Percentiles rank a stretch among this genome's conserved stretches.
Evolutionary conservation across 192 early-diverging fungal species (phyloP).

Genomic region (Coemansia sp.): DNA sequence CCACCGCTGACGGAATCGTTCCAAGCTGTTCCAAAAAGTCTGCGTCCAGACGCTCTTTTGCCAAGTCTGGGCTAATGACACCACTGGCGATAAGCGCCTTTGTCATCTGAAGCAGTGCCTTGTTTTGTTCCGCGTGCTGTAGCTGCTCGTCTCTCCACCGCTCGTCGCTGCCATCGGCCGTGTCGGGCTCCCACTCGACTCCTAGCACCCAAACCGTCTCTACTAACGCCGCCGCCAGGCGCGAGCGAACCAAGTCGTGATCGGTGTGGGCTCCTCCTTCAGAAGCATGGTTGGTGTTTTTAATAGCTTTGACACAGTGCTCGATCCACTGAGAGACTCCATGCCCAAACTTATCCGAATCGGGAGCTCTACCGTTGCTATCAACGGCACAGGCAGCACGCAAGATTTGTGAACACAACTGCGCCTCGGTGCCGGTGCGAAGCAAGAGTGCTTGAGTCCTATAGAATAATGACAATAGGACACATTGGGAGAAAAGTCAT

Average conservation of each 20-base stretch:
- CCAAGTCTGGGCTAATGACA: conserved; percentile 30
- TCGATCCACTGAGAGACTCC: conserved; percentile 30
- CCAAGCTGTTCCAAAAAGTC: conserved; percentile 42
- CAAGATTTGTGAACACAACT: conserved; percentile 42
- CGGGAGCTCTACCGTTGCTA: background rate
- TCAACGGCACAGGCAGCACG: conserved; percentile 17
- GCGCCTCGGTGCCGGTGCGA: conserved; percentile 15
- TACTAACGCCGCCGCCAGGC: conserved; percentile 28
- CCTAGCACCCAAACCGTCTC: conserved; percentile 45
- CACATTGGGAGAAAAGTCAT: background rate
- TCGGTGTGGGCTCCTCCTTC: background rate
- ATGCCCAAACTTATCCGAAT: conserved; percentile 25
- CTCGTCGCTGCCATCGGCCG: conserved; percentile 10
- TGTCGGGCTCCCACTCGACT: conserved; percentile 49
- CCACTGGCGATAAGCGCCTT: conserved; percentile 20
- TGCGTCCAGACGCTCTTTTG: conserved; percentile 44
- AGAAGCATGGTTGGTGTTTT: conserved; percentile 21
- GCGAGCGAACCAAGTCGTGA: conserved; percentile 19
- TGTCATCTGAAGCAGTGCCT: conserved; percentile 19
- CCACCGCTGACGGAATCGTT: conserved; percentile 26
- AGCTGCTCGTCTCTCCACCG: conserved; percentile 37
- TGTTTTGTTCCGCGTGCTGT: conserved; percentile 25
- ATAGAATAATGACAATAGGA: background rate
- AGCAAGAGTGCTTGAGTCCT: conserved; percentile 42
- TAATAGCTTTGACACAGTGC: conserved; percentile 27